Conservation (phyloP, 1,284 basidiomycete species). For the Afroboletus lepidellus region DNA sequence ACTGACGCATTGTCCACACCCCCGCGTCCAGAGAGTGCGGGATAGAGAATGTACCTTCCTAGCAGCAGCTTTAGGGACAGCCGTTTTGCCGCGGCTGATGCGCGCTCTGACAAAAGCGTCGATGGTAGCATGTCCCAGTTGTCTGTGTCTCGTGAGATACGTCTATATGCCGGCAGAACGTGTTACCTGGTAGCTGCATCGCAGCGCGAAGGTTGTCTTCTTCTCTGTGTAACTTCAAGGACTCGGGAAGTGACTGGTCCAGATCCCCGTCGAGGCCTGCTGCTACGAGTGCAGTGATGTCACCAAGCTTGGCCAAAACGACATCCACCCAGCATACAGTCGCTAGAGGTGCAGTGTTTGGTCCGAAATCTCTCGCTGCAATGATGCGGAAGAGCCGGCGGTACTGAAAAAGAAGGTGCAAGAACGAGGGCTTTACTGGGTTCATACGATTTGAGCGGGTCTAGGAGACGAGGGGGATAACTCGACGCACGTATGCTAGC, state of each 20-base stretch:
- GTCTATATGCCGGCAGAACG: not conserved
- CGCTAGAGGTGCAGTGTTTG: conserved; percentile 27
- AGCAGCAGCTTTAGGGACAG: conserved; percentile 54
- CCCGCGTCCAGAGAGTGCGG: conserved; percentile 22
- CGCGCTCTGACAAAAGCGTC: conserved; percentile 44
- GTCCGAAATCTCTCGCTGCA: conserved; percentile 34
- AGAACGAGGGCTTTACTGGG: conserved; percentile 29
- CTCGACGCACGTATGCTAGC: conserved; percentile 24
- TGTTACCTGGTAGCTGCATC: conserved; percentile 60
- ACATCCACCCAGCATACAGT: conserved; percentile 63
- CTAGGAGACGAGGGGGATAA: not conserved
- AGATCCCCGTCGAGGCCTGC: conserved; percentile 28
- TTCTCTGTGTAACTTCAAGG: conserved; percentile 42
- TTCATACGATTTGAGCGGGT: conserved; percentile 7
- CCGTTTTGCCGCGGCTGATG: conserved; percentile 60
- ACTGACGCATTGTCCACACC: conserved; percentile 24
- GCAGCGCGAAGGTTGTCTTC: conserved; percentile 55
- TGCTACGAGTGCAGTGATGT: conserved; percentile 39
- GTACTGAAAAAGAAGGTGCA: conserved; percentile 48
- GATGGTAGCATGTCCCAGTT: conserved; percentile 47
- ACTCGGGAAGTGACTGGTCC: conserved; percentile 24
- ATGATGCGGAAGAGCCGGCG: conserved; percentile 46
- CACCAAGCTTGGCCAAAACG: conserved; percentile 53
- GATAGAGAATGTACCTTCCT: conserved; percentile 52
- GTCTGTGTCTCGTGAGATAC: conserved; percentile 32